A percentile compares a stretch with the other conserved stretches of the same genome.
These are phyloP conservation scores for Brettanomyces bruxellensis DNA, from an alignment of 805 yeast species.

Conservation along the genomic window DNA sequence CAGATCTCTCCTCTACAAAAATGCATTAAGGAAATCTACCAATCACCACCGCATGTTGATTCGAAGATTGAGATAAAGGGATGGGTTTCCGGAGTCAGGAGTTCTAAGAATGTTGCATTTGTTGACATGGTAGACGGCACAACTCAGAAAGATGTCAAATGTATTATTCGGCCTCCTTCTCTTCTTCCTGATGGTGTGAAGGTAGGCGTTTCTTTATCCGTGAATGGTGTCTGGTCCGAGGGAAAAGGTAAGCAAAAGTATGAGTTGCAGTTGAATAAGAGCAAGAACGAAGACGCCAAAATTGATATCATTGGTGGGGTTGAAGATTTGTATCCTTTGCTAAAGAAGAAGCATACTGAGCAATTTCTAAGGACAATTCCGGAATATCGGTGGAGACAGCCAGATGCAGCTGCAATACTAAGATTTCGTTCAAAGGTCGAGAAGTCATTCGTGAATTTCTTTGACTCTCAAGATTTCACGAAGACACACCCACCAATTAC, in stretches of 20 bases:
- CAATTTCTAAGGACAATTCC: constrained; percentile 68
- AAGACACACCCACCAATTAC: constrained; percentile 83
- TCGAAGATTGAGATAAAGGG: constrained; percentile 48
- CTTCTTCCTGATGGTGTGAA: constrained; percentile 22
- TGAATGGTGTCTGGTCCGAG: constrained; percentile 27
- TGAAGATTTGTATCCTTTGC: constrained; percentile 64
- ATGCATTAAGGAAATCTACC: constrained; percentile 22
- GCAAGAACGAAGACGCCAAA: constrained; percentile 18
- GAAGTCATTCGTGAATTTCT: constrained; percentile 41
- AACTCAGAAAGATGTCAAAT: constrained; percentile 39
- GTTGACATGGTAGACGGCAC: constrained; percentile 79
- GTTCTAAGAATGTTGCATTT: constrained; percentile 70
- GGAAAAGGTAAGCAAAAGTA: constrained; percentile 43
- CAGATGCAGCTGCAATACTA: constrained; percentile 53
- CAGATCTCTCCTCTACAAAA: constrained; percentile 10
- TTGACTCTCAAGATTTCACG: constrained; percentile 42
- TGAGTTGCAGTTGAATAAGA: constrained; percentile 36
- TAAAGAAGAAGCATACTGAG: constrained; percentile 63
- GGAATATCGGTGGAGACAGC: constrained; percentile 66
- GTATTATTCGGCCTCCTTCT: constrained; percentile 39
- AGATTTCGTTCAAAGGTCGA: constrained; percentile 69
- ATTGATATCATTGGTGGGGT: constrained; percentile 54
- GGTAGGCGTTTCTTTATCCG: constrained; percentile 29
- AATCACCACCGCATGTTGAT: constrained; percentile 28
- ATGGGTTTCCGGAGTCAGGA: constrained; percentile 64